Conservation (phyloP, 2,329 filamentous ascomycete genomes). For the Beauveria asiatica region DNA sequence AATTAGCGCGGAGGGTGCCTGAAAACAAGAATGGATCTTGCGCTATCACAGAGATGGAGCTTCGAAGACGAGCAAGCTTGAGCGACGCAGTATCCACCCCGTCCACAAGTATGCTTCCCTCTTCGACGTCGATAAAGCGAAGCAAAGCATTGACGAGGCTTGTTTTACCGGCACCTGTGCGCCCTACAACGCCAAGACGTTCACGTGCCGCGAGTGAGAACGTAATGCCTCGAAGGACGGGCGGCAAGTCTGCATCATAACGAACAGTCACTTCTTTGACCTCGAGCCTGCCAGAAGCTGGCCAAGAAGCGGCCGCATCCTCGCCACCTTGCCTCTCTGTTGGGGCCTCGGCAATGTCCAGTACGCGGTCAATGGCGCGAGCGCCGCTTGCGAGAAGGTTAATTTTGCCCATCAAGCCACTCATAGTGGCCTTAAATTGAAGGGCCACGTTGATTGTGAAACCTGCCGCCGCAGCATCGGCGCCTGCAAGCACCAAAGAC, state of each 20-base stretch:
- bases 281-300: neutral
- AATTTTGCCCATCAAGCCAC: neutral
- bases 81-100: neutral
- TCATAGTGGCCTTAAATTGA: conserved; percentile 6
- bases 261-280: neutral
- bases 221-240: neutral
- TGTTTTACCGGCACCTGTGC: conserved; percentile 11
- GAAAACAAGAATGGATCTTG: conserved; percentile 13
- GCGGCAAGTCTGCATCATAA: neutral
- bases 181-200: conserved; percentile 12
- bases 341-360: neutral
- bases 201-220: conserved; percentile 1
- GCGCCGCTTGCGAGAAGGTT: neutral
- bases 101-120: conserved; percentile 7
- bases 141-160: conserved; percentile 6
- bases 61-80: neutral
- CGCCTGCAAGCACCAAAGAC: neutral
- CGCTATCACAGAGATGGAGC: conserved; percentile 5
- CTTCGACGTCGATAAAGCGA: neutral
- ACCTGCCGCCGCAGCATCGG: conserved; percentile 2
- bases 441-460: conserved; percentile 9
- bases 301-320: neutral
- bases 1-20: conserved; percentile 3
- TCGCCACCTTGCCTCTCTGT: neutral
- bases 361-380: neutral